Conservation (phyloP, 2,329 filamentous ascomycete species). For the Cercospora sojina region DNA sequence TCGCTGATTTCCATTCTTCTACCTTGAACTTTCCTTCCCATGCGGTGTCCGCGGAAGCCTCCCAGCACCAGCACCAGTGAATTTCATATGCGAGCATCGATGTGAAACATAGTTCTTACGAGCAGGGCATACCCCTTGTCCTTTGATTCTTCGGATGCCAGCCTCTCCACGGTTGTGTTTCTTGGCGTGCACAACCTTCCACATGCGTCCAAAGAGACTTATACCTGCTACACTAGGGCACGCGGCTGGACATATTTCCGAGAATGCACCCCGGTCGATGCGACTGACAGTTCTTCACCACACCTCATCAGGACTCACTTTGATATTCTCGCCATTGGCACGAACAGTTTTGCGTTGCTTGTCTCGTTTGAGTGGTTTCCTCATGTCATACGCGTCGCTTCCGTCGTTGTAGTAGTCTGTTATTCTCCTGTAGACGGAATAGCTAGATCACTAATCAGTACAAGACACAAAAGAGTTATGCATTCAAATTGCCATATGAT, state of each 20-base stretch:
- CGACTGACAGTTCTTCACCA: conserved; percentile 57
- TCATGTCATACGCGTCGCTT: conserved; percentile 96
- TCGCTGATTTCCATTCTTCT: neutral
- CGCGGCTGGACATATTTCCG: neutral
- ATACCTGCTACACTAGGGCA: neutral
- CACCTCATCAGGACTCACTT: conserved; percentile 80
- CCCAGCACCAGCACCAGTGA: neutral
- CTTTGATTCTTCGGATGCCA: neutral
- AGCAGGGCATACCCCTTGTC: neutral
- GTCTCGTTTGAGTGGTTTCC: conserved; percentile 84
- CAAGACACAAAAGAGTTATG: neutral
- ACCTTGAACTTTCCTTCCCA: neutral
- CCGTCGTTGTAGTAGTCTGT: conserved; percentile 93
- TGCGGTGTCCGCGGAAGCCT: neutral
- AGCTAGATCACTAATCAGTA: conserved; percentile 40
- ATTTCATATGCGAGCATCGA: neutral
- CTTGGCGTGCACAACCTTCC: neutral
- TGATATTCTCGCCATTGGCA: conserved; percentile 73
- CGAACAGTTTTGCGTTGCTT: conserved; percentile 72
- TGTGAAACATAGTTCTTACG: neutral
- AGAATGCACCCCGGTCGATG: neutral
- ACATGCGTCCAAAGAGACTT: neutral
- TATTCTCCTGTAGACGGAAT: conserved; percentile 85
- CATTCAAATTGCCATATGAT: neutral
- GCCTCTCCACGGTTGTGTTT: neutral